Conservation (phyloP, 2,329 filamentous ascomycete species). For the Penicillium sp. region DNA sequence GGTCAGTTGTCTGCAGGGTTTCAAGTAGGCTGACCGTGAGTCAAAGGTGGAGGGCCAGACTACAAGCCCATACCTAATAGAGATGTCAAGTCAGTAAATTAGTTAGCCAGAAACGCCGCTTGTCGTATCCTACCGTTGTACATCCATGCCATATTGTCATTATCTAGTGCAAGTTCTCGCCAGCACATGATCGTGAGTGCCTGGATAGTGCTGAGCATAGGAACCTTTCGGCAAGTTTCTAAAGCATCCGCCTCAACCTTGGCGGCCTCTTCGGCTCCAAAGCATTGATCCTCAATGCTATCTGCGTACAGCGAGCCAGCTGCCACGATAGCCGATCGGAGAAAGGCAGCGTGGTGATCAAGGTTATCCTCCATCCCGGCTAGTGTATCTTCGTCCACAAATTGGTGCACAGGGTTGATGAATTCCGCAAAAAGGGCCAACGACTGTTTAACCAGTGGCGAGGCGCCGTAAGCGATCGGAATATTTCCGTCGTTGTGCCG, state of each 20-base stretch:
- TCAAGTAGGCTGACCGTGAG: no score
- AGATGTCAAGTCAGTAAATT: background rate
- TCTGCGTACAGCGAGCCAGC: background rate
- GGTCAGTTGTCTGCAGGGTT: no score
- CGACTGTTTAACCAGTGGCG: no score
- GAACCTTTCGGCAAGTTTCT: background rate
- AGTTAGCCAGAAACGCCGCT: background rate
- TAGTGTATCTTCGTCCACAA: background rate
- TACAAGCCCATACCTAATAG: background rate
- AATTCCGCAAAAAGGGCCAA: background rate
- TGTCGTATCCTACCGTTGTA: background rate
- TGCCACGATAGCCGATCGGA: background rate
- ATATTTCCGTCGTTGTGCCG: background rate
- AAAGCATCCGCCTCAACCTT: background rate
- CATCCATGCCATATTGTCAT: background rate
- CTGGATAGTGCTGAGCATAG: background rate
- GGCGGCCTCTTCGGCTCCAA: background rate
- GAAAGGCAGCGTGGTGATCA: background rate
- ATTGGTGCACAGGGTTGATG: background rate
- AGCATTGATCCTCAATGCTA: background rate
- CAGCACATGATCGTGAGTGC: background rate
- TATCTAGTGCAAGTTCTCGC: background rate
- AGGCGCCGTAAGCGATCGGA: no score
- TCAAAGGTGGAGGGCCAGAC: background rate
- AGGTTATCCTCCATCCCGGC: background rate